phyloP scores from a whole-genome alignment of 495 filamentous ascomycete species.

The Penicillium bialowiezense region DNA sequence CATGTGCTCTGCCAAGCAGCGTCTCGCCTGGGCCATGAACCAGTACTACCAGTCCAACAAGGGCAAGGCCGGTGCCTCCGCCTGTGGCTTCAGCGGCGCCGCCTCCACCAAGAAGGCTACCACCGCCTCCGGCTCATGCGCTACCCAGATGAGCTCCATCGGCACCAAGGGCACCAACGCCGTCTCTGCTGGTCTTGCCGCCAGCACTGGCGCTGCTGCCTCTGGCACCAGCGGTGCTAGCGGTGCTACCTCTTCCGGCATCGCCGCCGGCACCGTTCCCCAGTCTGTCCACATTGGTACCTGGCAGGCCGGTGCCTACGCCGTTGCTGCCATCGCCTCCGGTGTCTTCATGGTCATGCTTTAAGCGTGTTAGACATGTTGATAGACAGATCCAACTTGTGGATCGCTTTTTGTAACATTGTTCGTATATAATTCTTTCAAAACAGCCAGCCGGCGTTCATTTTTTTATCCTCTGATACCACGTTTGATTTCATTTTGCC shows the following conservation, averaged over 20 bases:
- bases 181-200: slow-evolving; percentile 41
- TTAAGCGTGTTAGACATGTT: slow-evolving; percentile 40
- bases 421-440: slow-evolving; percentile 3
- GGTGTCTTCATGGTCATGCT: slow-evolving; percentile 76
- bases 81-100: slow-evolving; percentile 73
- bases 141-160: slow-evolving; percentile 53
- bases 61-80: slow-evolving; percentile 34
- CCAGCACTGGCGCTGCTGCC: slow-evolving; percentile 48
- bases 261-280: slow-evolving; percentile 42
- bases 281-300: slow-evolving; percentile 59
- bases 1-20: slow-evolving; percentile 77
- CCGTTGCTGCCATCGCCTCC: slow-evolving; percentile 61
- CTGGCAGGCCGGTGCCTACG: slow-evolving; percentile 65
- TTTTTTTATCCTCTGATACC: too few species aligned
- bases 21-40: slow-evolving; percentile 82
- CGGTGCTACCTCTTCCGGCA: slow-evolving; percentile 41
- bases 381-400: background rate
- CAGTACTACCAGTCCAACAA: slow-evolving; percentile 66
- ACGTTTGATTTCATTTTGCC: too few species aligned
- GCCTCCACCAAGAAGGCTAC: slow-evolving; percentile 48
- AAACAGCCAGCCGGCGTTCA: slow-evolving; percentile 6
- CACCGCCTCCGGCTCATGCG: slow-evolving; percentile 50
- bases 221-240: slow-evolving; percentile 35
- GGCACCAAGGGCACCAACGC: slow-evolving; percentile 64
- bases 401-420: slow-evolving; percentile 6